Percentiles rank a stretch among this genome's conserved stretches.
phyloP scores from a whole-genome alignment of 208 protist genomes.

The Angomonas ambiguus region DNA sequence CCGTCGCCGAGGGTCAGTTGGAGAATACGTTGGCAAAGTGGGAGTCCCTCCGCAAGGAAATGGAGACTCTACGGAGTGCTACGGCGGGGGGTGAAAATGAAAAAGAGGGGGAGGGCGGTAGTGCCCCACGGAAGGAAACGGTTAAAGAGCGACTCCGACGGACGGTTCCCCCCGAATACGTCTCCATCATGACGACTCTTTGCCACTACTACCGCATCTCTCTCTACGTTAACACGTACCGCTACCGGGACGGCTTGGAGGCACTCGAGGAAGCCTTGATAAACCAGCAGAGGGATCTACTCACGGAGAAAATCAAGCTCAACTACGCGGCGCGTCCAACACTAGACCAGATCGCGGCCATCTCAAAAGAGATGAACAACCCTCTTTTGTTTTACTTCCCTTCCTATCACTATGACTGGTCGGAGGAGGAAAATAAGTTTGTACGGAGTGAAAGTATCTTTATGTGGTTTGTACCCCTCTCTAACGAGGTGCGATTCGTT shows the following conservation, averaged over 20 bases:
- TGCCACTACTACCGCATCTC: conserved; percentile 65
- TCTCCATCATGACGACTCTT: conserved; percentile 38
- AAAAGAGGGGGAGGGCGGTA: neutral
- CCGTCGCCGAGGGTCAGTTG: conserved; percentile 64
- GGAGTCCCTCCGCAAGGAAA: conserved; percentile 26
- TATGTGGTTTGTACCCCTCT: conserved; percentile 83
- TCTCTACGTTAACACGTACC: conserved; percentile 71
- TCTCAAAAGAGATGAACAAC: conserved; percentile 45
- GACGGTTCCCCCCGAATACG: conserved; percentile 42
- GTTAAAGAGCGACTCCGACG: conserved; percentile 2
- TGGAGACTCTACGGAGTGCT: neutral
- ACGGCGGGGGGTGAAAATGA: neutral
- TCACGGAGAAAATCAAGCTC: conserved; percentile 65
- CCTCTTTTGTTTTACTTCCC: conserved; percentile 78
- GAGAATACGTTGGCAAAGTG: conserved; percentile 45
- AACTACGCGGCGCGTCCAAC: conserved; percentile 70
- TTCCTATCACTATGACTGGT: conserved; percentile 66
- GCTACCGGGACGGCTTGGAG: conserved; percentile 86
- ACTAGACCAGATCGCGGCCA: conserved; percentile 80
- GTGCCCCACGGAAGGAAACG: neutral
- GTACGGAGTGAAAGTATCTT: conserved; percentile 59
- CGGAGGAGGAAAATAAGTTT: conserved; percentile 27
- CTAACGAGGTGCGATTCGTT: conserved; percentile 80
- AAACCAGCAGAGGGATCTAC: conserved; percentile 63
- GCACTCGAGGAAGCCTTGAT: conserved; percentile 66